Percentiles rank a stretch among this genome's conserved stretches.
phyloP scores from a whole-genome alignment of 306 rosid genomes.

The Calophaca sinica region DNA sequence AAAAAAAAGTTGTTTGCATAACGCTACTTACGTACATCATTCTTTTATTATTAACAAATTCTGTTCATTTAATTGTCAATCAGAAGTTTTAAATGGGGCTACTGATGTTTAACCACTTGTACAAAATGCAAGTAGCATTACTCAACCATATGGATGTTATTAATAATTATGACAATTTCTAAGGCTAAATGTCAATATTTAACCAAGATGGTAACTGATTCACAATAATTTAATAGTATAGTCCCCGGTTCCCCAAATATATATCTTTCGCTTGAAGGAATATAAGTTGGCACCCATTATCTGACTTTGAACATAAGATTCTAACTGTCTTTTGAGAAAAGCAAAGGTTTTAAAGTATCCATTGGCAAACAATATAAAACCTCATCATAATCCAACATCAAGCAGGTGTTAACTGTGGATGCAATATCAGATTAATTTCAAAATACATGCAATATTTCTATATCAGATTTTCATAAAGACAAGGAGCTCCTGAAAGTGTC shows the following conservation, averaged over 20 bases:
- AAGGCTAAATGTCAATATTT: neutral
- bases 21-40: neutral
- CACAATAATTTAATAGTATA: neutral
- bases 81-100: neutral
- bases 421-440: slow-evolving; percentile 38
- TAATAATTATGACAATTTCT: neutral
- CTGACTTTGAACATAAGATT: slow-evolving; percentile 50
- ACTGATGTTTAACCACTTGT: too few species aligned
- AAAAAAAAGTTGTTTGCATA: too few species aligned
- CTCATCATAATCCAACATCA: slow-evolving; percentile 40
- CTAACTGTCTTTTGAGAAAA: slow-evolving; percentile 40
- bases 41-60: slow-evolving; percentile 4
- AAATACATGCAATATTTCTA: slow-evolving; percentile 24
- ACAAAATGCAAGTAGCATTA: neutral
- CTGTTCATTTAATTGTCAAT: too few species aligned
- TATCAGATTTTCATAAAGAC: slow-evolving; percentile 29
- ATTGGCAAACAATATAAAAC: slow-evolving; percentile 24
- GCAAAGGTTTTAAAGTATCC: slow-evolving; percentile 28
- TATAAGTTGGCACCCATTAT: slow-evolving; percentile 33
- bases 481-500: slow-evolving; percentile 17
- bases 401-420: slow-evolving; percentile 26
- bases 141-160: neutral
- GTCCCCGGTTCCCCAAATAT: neutral
- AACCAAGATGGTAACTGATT: slow-evolving; percentile 7
- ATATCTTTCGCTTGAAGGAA: slow-evolving; percentile 50